Evolutionary conservation across 805 yeast species (phyloP).

Genomic region (Starmerella sp.): DNA sequence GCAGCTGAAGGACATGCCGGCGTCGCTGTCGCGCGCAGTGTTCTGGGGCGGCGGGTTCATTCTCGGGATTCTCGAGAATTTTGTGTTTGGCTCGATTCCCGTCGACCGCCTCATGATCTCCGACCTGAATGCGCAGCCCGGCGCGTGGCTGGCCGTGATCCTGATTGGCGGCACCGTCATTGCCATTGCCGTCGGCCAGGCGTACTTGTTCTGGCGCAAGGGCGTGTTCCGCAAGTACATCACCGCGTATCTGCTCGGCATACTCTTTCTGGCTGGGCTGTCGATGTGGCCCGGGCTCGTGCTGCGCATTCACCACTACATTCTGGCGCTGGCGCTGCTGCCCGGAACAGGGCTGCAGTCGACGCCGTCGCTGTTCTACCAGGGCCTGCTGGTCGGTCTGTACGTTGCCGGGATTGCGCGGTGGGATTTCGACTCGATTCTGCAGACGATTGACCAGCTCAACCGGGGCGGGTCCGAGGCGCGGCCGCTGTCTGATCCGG

Average conservation of each 20-base stretch:
- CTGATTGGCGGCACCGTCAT: slow-evolving; percentile 40
- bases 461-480: slow-evolving; percentile 46
- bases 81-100: slow-evolving; percentile 80
- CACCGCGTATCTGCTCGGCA: slow-evolving; percentile 39
- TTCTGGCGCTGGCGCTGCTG: slow-evolving; percentile 60
- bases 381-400: slow-evolving; percentile 74
- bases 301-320: slow-evolving; percentile 70
- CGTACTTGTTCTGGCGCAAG: slow-evolving; percentile 66
- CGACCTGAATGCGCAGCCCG: slow-evolving; percentile 67
- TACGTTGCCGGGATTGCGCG: slow-evolving; percentile 73
- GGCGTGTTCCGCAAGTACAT: slow-evolving; percentile 45
- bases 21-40: slow-evolving; percentile 32
- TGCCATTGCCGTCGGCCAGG: slow-evolving; percentile 57
- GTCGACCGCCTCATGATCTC: slow-evolving; percentile 66
- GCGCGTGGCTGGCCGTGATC: slow-evolving; percentile 55
- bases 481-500: slow-evolving; percentile 32
- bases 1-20: slow-evolving; percentile 19
- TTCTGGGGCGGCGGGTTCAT: slow-evolving; percentile 75
- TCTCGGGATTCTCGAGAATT: slow-evolving; percentile 74
- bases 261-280: slow-evolving; percentile 36
- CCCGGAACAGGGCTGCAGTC: slow-evolving; percentile 67
- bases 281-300: slow-evolving; percentile 53
- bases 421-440: slow-evolving; percentile 89
- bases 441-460: slow-evolving; percentile 60
- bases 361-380: slow-evolving; percentile 44